Evolutionary conservation across 345 rosid species (phyloP), one percentile per base, ranked within the genome.

Genomic region (Citrus australasica): DNA sequence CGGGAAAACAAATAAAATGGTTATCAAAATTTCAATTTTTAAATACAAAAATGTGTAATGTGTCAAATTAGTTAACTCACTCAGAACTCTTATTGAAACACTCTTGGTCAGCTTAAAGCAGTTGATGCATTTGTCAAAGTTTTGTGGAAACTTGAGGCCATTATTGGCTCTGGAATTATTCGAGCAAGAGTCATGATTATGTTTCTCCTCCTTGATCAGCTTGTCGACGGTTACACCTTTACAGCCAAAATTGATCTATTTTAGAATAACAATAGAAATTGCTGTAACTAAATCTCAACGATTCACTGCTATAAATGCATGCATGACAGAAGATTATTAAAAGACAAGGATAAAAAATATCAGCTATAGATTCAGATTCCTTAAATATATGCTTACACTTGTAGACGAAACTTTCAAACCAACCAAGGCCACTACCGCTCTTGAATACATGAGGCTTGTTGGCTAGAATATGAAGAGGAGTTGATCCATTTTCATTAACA

Each of bases 381-480:
- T 40, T 40, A 0, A 40, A 10, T 0, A 40, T 10, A 9, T 71
- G 27, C 80, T 81, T 67, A 81, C 80, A 71, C 17, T 14, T 8
- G 68, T 76, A 81, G 51, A 81, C 56, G 48, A 81, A 42, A 42
- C 64, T 62, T 30, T 38, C 69, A 35, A 35, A 0, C 38, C 38
- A 35, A 35, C 55, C 35, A 6, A 76, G 35, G 51, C 33, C 69
- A 71, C 24, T 63, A 21, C 68, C 22, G 67, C 83, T 81, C 1
- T 72, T 17, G 80, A 81, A 76, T 64, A 62, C 77, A 40, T 65
- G 65, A 24, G 80, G 79, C 48, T 76, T 81, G 11, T 56, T 37
- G 16, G 83, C 80, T 46, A 81, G 59, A 81, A 35, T 35, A 77
- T 81, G 80, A 28, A 76, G 73, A 55, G 83, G 77, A 56, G 74